Base-by-base conservation (phyloP, 2,329 filamentous ascomycete species). In the Metarhizium brunneum region DNA sequence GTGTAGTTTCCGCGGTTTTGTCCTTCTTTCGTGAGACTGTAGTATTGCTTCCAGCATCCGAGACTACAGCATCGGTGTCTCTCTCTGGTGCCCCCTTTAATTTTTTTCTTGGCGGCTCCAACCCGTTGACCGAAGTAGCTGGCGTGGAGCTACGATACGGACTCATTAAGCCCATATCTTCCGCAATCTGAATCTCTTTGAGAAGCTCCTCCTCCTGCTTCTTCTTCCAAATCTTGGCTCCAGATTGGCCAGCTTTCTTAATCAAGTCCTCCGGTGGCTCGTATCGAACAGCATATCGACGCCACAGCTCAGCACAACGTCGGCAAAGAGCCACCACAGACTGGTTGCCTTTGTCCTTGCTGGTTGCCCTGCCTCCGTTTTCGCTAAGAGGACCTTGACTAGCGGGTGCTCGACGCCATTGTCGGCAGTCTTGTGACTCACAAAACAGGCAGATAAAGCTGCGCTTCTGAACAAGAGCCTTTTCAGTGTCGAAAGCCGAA, bases 401-500 rank as follows among this genome's bases (percentile, higher is more conserved):
- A 50, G 85, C 86, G 8, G 94, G 94, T 13, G 94, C 94, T 57
- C 92, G 83, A 55, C 94, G 83, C 94, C 94, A 99, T 69, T 95
- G 90, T 53, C 90, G 82, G 5, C 92, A 96, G 56, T 80, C 78
- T 58, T 87, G 87, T 2, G 85, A 88, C 53, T 78, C 80, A 70
- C 94, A 99, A 68, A 96, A 97, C 68, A 96, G 96, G 80, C 94
- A 99, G 61, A 90, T 81, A 65, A 99, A 97, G 20, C 82, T 82
- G 60, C 88, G 85, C 71, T 95, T 95, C 68, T 86, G 87, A 57
- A 84, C 78, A 3, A 74, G 72, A 0, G 92, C 91, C 73, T 97
- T 99, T 45, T 86, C 86, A 51, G 85, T 85, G 68, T 99, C 94
- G 64, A 96, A 99, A 2, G 94, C 94, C 6, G 94, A 99, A 71